A percentile compares a stretch with the other conserved stretches of the same genome.
Evolutionary conservation across 805 yeast species (phyloP).

Genomic region (Yarrowia yakushimensis): DNA sequence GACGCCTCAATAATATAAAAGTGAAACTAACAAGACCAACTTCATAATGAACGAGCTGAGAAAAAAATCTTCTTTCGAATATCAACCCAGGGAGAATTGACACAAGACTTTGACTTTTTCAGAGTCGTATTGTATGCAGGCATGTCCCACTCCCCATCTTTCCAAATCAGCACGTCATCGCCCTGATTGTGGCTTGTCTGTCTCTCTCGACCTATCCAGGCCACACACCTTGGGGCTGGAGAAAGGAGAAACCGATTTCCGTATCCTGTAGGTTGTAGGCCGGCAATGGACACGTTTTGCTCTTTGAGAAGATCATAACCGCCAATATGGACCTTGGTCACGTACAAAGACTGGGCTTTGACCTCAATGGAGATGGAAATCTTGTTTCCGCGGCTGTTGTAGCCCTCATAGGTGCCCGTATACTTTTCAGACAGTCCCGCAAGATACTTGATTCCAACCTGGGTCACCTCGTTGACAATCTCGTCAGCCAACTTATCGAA

Average conservation of each 20-base stretch:
- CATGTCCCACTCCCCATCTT: not conserved
- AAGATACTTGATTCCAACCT: not conserved
- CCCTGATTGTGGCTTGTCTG: not conserved
- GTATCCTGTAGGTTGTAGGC: conserved; percentile 1
- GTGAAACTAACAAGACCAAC: not conserved
- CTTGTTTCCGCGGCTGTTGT: not conserved
- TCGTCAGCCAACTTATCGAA: not conserved
- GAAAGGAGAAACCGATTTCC: not conserved
- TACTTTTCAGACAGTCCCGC: not conserved
- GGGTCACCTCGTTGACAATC: not conserved
- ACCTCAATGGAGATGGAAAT: not conserved
- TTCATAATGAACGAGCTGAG: not conserved
- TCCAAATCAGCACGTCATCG: not conserved
- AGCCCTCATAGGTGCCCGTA: not conserved
- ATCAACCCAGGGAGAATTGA: not conserved
- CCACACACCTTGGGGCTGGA: not conserved
- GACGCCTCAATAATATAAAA: not conserved
- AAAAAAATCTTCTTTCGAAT: not conserved
- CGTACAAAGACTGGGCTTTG: conserved; percentile 2
- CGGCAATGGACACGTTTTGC: not conserved
- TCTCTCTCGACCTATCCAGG: not conserved
- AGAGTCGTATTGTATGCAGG: conserved; percentile 2
- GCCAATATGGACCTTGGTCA: not conserved
- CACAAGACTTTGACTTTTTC: not conserved
- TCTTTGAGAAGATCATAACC: not conserved